Evolutionary conservation across 2,329 filamentous ascomycete species (phyloP), one percentile per base, ranked within the genome.

Genomic region (Trichoderma sp.): DNA sequence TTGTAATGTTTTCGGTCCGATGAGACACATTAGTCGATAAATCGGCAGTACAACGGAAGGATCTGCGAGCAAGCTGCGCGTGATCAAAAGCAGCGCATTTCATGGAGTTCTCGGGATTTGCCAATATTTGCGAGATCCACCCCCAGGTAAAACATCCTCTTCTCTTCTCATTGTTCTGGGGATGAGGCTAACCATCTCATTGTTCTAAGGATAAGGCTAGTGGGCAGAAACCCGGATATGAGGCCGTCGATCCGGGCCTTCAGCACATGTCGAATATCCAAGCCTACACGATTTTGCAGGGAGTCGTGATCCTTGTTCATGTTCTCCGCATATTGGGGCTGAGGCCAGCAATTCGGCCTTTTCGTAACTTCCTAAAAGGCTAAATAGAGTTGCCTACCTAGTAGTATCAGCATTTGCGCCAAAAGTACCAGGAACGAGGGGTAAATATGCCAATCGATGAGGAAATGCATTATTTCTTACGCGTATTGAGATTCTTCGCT

Each of bases 21-120:
- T 71, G 50, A 9, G 53, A 60, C 24, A 33, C 67, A 60, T 59
- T 60, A 27, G 21, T 24, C 33, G 9, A 59, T 38, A 27, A 56
- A 56, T 68, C 65, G 67, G 67, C 67, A 60, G 67, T 24, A 71
- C 33, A 60, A 7, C 67, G 67, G 67, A 60, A 71, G 67, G 50
- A 71, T 71, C n/a, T 41, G 64, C 31, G 29, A 29, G 21, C 31
- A 53, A 60, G 5, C 8, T 14, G 31, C 67, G 67, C 67, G 53
- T 71, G 67, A 71, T 71, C 67, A 24, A 27, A 56, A 56, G 12
- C 65, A 56, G 45, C 50, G 7, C 1, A 11, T 50, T 56, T 5
- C n/a, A 56, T 56, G 21, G 50, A 56, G 21, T 56, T 56, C 21
- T 24, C 33, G 33, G n/a, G 0, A 2, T 27, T 9, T 12, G 41